A percentile compares a stretch with the other conserved stretches of the same genome.
These are phyloP conservation scores for Starmerella ratchasimensis DNA, from an alignment of 805 yeast species.

Conservation along the genomic window DNA sequence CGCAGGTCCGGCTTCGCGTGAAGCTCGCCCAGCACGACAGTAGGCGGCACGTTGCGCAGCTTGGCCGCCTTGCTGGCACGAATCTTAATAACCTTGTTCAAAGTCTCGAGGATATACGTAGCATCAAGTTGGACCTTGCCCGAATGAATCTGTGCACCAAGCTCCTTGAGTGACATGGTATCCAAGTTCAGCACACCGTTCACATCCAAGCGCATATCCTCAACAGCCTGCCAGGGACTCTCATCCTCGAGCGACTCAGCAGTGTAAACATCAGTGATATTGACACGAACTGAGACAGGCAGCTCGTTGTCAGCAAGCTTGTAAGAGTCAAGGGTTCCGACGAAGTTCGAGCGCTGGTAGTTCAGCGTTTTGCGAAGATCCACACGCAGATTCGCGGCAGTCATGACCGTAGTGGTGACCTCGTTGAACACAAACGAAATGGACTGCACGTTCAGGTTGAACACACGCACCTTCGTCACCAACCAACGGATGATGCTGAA, in stretches of 20 bases:
- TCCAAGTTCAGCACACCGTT: constrained; percentile 24
- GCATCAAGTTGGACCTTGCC: constrained; percentile 22
- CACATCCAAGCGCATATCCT: constrained; percentile 22
- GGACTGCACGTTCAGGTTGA: constrained; percentile 21
- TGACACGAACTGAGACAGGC: constrained; percentile 21
- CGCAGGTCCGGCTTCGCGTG: background rate
- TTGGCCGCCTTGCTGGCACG: background rate
- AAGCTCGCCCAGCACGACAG: background rate
- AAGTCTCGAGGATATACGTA: constrained; percentile 14
- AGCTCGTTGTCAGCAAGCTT: constrained; percentile 22
- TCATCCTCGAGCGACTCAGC: constrained; percentile 22
- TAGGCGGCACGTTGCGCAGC: background rate
- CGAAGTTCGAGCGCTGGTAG: constrained; percentile 20
- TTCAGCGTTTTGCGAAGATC: constrained; percentile 24
- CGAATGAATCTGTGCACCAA: constrained; percentile 22
- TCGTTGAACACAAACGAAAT: constrained; percentile 21
- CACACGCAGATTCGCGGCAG: constrained; percentile 21
- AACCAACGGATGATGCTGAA: constrained; percentile 16
- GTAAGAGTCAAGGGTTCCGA: constrained; percentile 27
- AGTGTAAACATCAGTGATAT: constrained; percentile 23
- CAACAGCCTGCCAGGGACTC: constrained; percentile 25
- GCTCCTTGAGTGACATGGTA: constrained; percentile 24
- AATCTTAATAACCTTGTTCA: constrained; percentile 11
- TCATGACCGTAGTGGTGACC: constrained; percentile 22
- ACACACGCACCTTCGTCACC: constrained; percentile 18